Evolutionary conservation across 2,329 filamentous ascomycete genomes (phyloP).

Genomic region (Tolypocladium sp.): DNA sequence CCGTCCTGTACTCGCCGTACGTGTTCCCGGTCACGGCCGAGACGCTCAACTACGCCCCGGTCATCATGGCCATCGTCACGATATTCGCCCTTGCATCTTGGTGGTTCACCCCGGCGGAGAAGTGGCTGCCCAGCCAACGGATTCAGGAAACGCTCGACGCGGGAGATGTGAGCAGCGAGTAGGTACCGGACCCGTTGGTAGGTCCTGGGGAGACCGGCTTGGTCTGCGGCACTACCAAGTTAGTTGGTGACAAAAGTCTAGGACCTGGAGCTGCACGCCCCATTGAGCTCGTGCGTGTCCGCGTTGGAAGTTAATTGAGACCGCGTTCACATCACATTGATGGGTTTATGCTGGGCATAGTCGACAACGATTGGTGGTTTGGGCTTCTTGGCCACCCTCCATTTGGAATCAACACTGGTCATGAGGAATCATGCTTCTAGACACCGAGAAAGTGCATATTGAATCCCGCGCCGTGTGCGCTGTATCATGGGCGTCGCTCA

Average conservation of each 20-base stretch:
- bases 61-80: constrained; percentile 40
- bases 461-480: neutral
- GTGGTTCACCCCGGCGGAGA: neutral
- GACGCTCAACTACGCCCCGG: constrained; percentile 38
- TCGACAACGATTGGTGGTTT: neutral
- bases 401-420: neutral
- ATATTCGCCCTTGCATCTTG: constrained; percentile 21
- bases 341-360: neutral
- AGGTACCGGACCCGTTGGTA: neutral
- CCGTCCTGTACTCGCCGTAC: constrained; percentile 36
- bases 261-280: neutral
- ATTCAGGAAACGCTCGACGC: neutral
- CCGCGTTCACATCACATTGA: no score
- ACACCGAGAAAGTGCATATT: neutral
- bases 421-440: neutral
- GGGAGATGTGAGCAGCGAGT: neutral
- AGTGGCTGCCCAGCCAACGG: neutral
- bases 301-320: no score
- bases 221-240: neutral
- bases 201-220: neutral
- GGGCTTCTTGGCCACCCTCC: no score
- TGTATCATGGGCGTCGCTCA: neutral
- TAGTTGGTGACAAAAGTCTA: neutral
- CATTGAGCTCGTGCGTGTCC: no score
- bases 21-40: constrained; percentile 31